Conservation (phyloP, 2,329 filamentous ascomycete species). For the Pseudopithomyces chartarum region DNA sequence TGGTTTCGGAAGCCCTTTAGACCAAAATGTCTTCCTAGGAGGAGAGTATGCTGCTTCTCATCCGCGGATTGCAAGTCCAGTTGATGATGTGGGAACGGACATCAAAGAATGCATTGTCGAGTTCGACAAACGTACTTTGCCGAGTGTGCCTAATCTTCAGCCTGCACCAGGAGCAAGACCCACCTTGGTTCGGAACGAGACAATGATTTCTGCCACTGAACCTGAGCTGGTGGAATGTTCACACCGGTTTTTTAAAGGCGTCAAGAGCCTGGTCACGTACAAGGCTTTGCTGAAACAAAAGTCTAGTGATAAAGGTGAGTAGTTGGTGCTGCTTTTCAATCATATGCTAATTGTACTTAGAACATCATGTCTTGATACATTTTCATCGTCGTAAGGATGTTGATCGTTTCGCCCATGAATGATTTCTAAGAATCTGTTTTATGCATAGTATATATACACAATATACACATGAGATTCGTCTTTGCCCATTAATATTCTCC, state of each 20-base stretch:
- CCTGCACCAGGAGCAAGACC: slow-evolving; percentile 27
- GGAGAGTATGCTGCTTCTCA: slow-evolving; percentile 6
- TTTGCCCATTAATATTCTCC: no score
- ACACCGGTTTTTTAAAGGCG: slow-evolving; percentile 25
- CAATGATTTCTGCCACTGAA: slow-evolving; percentile 20
- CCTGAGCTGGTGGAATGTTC: slow-evolving; percentile 13
- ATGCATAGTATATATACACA: no score
- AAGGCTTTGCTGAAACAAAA: slow-evolving; percentile 26
- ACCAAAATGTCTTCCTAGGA: slow-evolving; percentile 11
- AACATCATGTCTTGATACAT: slow-evolving; percentile 24
- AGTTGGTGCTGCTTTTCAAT: not conserved
- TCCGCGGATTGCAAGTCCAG: slow-evolving; percentile 5
- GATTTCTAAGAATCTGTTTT: no score
- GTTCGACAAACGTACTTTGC: slow-evolving; percentile 24
- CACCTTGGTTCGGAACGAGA: slow-evolving; percentile 12
- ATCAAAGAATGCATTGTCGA: slow-evolving; percentile 34
- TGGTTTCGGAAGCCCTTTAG: slow-evolving; percentile 12
- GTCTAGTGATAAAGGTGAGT: slow-evolving; percentile 20
- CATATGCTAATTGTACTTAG: slow-evolving; percentile 8
- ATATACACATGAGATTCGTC: no score
- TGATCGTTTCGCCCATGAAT: slow-evolving; percentile 5
- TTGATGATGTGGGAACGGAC: slow-evolving; percentile 18
- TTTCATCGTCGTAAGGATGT: slow-evolving; percentile 19
- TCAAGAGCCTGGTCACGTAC: slow-evolving; percentile 29
- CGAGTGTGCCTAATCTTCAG: slow-evolving; percentile 26